A percentile compares a stretch with the other conserved stretches of the same genome.
Evolutionary conservation across 2,329 filamentous ascomycete genomes (phyloP).

Genomic region (Grosmannia clavigera): DNA sequence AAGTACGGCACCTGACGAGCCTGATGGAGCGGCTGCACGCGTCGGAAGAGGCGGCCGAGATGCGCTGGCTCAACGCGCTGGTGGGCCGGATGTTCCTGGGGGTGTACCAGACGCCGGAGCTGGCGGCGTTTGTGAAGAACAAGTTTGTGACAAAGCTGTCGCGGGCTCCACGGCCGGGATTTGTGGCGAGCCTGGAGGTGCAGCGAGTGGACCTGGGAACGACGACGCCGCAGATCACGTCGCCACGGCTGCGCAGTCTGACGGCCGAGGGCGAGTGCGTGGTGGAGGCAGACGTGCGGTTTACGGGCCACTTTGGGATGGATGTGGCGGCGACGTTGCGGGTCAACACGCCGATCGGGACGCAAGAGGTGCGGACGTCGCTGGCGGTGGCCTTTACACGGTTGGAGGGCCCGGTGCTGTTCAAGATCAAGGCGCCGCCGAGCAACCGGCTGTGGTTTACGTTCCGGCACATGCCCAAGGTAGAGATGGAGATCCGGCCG

Average conservation of each 20-base stretch:
- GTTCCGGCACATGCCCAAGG: slow-evolving; percentile 85
- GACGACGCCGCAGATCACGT: slow-evolving; percentile 77
- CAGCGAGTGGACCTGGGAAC: slow-evolving; percentile 77
- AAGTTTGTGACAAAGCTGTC: slow-evolving; percentile 96
- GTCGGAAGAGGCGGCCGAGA: slow-evolving; percentile 80
- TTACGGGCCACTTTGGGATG: slow-evolving; percentile 77
- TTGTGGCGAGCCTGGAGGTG: slow-evolving; percentile 75
- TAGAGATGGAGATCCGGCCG: slow-evolving; percentile 89
- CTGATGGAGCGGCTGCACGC: slow-evolving; percentile 86
- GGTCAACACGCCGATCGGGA: slow-evolving; percentile 76
- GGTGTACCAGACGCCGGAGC: slow-evolving; percentile 69
- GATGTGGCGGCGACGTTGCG: slow-evolving; percentile 88
- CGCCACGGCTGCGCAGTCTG: slow-evolving; percentile 75
- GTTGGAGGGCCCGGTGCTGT: slow-evolving; percentile 70
- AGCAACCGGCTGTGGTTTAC: slow-evolving; percentile 95
- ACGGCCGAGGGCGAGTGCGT: slow-evolving; percentile 85
- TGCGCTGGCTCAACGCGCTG: slow-evolving; percentile 85
- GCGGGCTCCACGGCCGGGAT: slow-evolving; percentile 80
- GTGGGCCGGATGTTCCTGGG: slow-evolving; percentile 80
- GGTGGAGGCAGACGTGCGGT: slow-evolving; percentile 76
- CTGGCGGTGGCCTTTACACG: slow-evolving; percentile 76
- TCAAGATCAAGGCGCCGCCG: slow-evolving; percentile 87
- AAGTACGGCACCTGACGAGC: slow-evolving; percentile 75
- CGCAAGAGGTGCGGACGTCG: slow-evolving; percentile 87
- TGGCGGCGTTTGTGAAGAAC: slow-evolving; percentile 65